Percentiles rank a stretch among this genome's conserved stretches.
Evolutionary conservation across 2,329 filamentous ascomycete species (phyloP).

Genomic region (Monosporascus ibericus): DNA sequence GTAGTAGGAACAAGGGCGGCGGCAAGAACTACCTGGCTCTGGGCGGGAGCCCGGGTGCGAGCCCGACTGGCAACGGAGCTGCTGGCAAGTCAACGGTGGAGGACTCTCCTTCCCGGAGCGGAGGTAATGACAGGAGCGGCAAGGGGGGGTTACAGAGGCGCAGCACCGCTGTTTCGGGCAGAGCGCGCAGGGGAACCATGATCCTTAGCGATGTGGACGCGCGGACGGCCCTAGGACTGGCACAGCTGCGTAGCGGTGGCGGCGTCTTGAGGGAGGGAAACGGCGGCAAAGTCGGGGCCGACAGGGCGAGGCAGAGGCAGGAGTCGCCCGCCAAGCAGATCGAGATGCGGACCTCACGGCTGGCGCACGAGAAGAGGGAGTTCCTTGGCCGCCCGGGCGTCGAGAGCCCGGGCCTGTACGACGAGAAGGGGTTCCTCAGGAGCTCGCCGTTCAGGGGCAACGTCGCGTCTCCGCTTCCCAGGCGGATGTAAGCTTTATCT

Average conservation of each 20-base stretch:
- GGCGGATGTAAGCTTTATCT: not conserved
- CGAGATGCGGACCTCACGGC: conserved; percentile 10
- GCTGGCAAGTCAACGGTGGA: not conserved
- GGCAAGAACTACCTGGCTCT: conserved; percentile 42
- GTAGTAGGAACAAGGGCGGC: conserved; percentile 26
- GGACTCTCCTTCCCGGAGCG: not conserved
- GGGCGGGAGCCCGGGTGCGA: conserved; percentile 18
- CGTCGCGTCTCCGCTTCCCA: not conserved
- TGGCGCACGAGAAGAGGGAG: conserved; percentile 7
- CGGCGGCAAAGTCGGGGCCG: not conserved
- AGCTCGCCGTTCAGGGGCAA: conserved; percentile 5
- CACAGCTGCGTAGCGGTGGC: conserved; percentile 13
- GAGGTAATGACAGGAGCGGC: not conserved
- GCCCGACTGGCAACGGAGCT: not conserved
- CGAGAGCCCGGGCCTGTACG: conserved; percentile 18
- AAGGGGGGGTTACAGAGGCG: not conserved
- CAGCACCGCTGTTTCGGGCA: not conserved
- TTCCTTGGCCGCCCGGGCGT: conserved; percentile 6
- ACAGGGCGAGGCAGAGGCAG: not conserved
- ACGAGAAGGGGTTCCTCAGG: conserved; percentile 19
- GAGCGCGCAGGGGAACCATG: conserved; percentile 13
- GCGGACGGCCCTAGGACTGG: conserved; percentile 7
- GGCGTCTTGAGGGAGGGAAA: conserved; percentile 2
- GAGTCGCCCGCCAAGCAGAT: conserved; percentile 1
- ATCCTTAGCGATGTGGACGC: conserved; percentile 12